phyloP scores from a whole-genome alignment of 495 filamentous ascomycete species.

The Glarea lozoyensis region DNA sequence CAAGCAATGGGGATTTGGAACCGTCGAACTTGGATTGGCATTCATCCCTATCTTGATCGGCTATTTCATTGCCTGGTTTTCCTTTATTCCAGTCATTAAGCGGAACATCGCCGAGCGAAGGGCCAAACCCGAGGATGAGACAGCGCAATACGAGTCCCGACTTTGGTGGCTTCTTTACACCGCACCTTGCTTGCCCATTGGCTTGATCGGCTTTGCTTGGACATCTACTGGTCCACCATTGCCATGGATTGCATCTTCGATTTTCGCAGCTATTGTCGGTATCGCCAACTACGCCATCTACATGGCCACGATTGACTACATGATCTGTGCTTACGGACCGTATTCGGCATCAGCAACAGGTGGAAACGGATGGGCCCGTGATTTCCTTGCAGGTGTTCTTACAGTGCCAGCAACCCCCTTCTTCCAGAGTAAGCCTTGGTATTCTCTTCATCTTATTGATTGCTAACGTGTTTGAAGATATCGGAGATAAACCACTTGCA shows the following conservation, averaged over 20 bases:
- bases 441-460: background rate
- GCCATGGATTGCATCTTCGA: constrained; percentile 53
- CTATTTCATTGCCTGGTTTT: constrained; percentile 53
- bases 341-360: constrained; percentile 75
- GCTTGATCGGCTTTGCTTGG: constrained; percentile 62
- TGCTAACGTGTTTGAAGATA: constrained; percentile 29
- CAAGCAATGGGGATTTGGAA: constrained; percentile 51
- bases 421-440: constrained; percentile 27
- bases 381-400: constrained; percentile 74
- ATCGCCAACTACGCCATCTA: constrained; percentile 66
- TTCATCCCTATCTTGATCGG: constrained; percentile 58
- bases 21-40: constrained; percentile 46
- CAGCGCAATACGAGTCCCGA: constrained; percentile 49
- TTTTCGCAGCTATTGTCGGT: constrained; percentile 52
- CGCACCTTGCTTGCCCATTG: constrained; percentile 56
- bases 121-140: constrained; percentile 45
- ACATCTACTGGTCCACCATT: constrained; percentile 52
- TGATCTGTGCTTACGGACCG: constrained; percentile 71
- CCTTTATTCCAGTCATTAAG: constrained; percentile 55
- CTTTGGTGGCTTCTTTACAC: constrained; percentile 51
- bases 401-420: constrained; percentile 69
- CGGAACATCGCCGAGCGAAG: constrained; percentile 44
- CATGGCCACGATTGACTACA: constrained; percentile 80
- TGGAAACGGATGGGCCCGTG: constrained; percentile 60
- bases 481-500: constrained; percentile 53